Evolutionary conservation across 495 filamentous ascomycete genomes (phyloP).

Genomic region (Parathielavia appendiculata): DNA sequence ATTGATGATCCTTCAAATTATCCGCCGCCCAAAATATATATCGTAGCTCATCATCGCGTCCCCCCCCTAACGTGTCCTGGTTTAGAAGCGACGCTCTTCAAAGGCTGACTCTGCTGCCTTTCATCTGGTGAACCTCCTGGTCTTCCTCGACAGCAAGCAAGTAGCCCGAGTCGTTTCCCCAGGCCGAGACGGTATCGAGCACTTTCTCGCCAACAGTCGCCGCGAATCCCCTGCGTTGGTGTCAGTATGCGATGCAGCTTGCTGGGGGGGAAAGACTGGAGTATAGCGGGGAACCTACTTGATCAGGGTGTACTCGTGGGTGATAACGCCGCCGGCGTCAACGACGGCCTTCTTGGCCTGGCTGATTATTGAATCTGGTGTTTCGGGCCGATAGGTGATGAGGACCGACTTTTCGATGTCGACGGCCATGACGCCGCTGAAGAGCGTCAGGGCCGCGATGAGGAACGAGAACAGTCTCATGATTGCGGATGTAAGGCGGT

Average conservation of each 20-base stretch:
- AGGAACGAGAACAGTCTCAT: slow-evolving; percentile 59
- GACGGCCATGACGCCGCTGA: slow-evolving; percentile 50
- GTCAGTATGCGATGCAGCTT: slow-evolving; percentile 10
- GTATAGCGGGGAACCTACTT: slow-evolving; percentile 40
- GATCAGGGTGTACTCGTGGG: slow-evolving; percentile 54
- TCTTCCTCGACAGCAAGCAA: slow-evolving; percentile 73
- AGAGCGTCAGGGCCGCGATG: slow-evolving; percentile 50
- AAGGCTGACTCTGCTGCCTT: slow-evolving; percentile 5
- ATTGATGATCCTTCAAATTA: background rate
- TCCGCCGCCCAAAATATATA: background rate
- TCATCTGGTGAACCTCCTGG: slow-evolving; percentile 32
- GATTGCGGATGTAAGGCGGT: slow-evolving; percentile 18
- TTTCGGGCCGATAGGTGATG: slow-evolving; percentile 68
- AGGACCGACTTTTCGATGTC: slow-evolving; percentile 65
- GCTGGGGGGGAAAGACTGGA: background rate
- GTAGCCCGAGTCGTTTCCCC: slow-evolving; percentile 51
- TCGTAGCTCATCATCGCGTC: slow-evolving; percentile 5
- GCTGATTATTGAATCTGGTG: slow-evolving; percentile 61
- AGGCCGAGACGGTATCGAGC: slow-evolving; percentile 62
- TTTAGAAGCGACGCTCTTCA: background rate
- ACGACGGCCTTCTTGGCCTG: slow-evolving; percentile 66
- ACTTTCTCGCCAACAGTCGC: slow-evolving; percentile 62
- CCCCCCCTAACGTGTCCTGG: background rate
- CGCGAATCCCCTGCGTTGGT: slow-evolving; percentile 61
- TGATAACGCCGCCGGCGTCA: slow-evolving; percentile 57